A percentile compares a stretch with the other conserved stretches of the same genome.
These are phyloP conservation scores for Penicillium expansum DNA, from an alignment of 2,329 filamentous ascomycete species.

Conservation along the genomic window DNA sequence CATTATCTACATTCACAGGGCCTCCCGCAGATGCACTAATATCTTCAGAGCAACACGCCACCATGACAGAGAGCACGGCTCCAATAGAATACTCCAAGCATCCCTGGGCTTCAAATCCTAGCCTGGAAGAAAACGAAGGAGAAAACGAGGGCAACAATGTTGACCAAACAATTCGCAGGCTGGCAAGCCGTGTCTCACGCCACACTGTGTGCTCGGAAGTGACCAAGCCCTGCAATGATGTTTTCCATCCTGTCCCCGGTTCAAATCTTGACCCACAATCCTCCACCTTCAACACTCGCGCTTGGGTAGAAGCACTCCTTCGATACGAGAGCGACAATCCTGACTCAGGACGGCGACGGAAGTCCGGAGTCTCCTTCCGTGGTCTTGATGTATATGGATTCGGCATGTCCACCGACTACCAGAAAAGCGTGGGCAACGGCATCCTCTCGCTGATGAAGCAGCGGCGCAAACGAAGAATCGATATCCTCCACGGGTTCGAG, in stretches of 20 bases:
- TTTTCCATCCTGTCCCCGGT: background rate
- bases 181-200: background rate
- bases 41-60: background rate
- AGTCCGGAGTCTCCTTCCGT: background rate
- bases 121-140: background rate
- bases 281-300: background rate
- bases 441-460: background rate
- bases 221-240: background rate
- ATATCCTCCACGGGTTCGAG: constrained; percentile 48
- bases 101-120: background rate
- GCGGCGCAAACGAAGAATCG: background rate
- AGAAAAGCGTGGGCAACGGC: background rate
- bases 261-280: background rate
- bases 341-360: background rate
- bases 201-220: background rate
- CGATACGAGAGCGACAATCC: background rate
- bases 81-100: background rate
- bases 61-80: background rate
- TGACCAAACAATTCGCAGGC: background rate
- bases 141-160: background rate
- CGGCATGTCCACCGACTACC: background rate
- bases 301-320: background rate
- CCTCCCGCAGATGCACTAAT: background rate
- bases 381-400: background rate
- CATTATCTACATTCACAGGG: background rate